Evolutionary conservation across 2,329 filamentous ascomycete genomes (phyloP).

Genomic region (Dendryphion nanum): DNA sequence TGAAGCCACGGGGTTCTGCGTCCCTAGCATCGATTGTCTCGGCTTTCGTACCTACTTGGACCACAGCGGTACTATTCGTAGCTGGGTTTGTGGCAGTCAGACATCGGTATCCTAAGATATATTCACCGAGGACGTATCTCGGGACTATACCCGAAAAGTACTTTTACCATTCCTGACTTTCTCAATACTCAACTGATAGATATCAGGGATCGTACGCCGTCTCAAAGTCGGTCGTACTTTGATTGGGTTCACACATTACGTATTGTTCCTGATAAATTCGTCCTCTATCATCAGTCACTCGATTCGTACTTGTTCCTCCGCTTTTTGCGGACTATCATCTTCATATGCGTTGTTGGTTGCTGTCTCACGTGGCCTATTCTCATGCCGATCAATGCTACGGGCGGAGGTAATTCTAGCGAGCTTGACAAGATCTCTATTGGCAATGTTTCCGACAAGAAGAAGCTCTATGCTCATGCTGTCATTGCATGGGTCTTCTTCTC

Average conservation of each 20-base stretch:
- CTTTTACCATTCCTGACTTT: constrained; percentile 1
- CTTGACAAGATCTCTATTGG: constrained; percentile 77
- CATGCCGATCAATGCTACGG: constrained; percentile 86
- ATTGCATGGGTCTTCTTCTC: constrained; percentile 78
- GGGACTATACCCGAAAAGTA: constrained; percentile 42
- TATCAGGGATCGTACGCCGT: constrained; percentile 42
- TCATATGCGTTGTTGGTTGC: constrained; percentile 81
- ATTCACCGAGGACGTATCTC: constrained; percentile 46
- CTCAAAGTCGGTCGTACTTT: constrained; percentile 27
- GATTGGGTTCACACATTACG: constrained; percentile 50
- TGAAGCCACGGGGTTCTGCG: constrained; percentile 29
- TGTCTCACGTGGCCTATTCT: constrained; percentile 84
- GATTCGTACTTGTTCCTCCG: constrained; percentile 90
- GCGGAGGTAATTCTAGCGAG: constrained; percentile 62
- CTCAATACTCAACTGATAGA: background rate
- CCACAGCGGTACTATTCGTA: constrained; percentile 29
- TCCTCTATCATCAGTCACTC: constrained; percentile 86
- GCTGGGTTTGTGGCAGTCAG: constrained; percentile 42
- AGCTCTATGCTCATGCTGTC: constrained; percentile 75
- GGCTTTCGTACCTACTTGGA: constrained; percentile 34
- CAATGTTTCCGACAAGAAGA: constrained; percentile 66
- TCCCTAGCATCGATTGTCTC: constrained; percentile 33
- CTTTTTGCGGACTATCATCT: constrained; percentile 75
- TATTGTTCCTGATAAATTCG: constrained; percentile 67
- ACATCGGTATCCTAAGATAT: constrained; percentile 44